phyloP scores from a whole-genome alignment of 345 rosid genomes.

The Limnanthes douglasii region DNA sequence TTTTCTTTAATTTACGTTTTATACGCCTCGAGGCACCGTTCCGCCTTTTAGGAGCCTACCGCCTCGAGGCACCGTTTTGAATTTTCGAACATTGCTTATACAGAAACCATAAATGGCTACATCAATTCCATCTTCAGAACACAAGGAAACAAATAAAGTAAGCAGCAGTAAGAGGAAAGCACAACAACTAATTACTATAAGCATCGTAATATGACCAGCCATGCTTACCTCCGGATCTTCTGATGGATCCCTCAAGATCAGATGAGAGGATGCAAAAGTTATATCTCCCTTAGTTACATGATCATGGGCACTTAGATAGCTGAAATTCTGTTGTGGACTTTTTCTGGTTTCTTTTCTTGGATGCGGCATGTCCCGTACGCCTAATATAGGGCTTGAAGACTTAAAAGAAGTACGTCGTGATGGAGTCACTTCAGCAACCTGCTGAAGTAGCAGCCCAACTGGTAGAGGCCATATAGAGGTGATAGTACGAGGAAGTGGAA shows the following conservation, averaged over 20 bases:
- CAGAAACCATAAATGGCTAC: neutral
- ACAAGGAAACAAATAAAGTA: conserved; percentile 3
- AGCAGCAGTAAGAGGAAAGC: conserved; percentile 7
- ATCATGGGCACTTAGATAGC: conserved; percentile 23
- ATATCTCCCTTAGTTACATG: conserved; percentile 30
- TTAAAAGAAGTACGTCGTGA: conserved; percentile 20
- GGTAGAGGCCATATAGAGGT: conserved; percentile 92
- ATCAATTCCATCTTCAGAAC: conserved; percentile 2
- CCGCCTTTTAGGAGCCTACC: too few relatives aligned
- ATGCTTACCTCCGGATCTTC: conserved; percentile 69
- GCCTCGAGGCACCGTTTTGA: too few relatives aligned
- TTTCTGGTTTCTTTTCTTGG: conserved; percentile 51
- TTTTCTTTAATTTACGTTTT: too few relatives aligned
- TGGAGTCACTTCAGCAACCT: conserved; percentile 36
- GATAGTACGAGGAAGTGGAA: conserved; percentile 52
- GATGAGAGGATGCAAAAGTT: conserved; percentile 42
- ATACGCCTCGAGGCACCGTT: too few relatives aligned
- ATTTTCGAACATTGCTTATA: conserved; percentile 6
- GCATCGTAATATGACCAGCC: neutral
- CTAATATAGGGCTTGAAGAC: conserved; percentile 36
- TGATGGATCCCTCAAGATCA: conserved; percentile 63
- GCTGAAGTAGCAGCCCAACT: conserved; percentile 75
- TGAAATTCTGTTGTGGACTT: conserved; percentile 27
- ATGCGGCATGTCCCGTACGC: conserved; percentile 33
- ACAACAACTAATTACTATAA: conserved; percentile 5